These are phyloP conservation scores for Chlorophyllum brunneum DNA, from an alignment of 768 basidiomycete species.

Conservation along the genomic window DNA sequence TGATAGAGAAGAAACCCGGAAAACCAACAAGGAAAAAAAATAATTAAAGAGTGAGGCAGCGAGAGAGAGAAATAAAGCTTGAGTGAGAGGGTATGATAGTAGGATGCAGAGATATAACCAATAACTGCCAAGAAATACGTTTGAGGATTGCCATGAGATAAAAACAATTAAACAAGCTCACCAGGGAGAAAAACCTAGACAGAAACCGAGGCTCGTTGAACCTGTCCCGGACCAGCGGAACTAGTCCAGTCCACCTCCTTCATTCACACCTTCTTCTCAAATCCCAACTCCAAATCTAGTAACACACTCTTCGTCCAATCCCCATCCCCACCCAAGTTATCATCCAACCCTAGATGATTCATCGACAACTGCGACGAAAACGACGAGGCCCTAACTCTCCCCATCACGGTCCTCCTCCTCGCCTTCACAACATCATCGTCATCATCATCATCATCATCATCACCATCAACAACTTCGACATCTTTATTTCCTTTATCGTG, in stretches of 20 bases:
- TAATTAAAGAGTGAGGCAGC: neutral
- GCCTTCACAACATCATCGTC: slow-evolving; percentile 7
- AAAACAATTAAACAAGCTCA: neutral
- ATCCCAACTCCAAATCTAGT: slow-evolving; percentile 31
- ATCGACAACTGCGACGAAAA: slow-evolving; percentile 32
- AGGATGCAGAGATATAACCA: neutral
- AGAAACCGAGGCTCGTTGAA: neutral
- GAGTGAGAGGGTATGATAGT: neutral
- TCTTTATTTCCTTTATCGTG: neutral
- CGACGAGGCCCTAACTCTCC: slow-evolving; percentile 21
- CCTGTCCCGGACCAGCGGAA: neutral
- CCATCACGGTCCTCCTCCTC: slow-evolving; percentile 13
- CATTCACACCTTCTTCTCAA: neutral
- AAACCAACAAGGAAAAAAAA: slow-evolving; percentile 2
- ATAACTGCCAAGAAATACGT: neutral
- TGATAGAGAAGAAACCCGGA: neutral
- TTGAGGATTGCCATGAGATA: neutral
- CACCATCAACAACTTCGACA: neutral
- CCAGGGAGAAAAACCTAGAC: neutral
- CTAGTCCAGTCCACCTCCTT: neutral
- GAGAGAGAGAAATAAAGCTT: neutral
- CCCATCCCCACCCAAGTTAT: slow-evolving; percentile 42
- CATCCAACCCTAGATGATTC: slow-evolving; percentile 46
- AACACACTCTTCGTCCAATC: slow-evolving; percentile 77
- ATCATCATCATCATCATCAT: slow-evolving; percentile 1